Evolutionary conservation across 2,329 filamentous ascomycete species (phyloP).

Genomic region (Aspergillus bombycis): DNA sequence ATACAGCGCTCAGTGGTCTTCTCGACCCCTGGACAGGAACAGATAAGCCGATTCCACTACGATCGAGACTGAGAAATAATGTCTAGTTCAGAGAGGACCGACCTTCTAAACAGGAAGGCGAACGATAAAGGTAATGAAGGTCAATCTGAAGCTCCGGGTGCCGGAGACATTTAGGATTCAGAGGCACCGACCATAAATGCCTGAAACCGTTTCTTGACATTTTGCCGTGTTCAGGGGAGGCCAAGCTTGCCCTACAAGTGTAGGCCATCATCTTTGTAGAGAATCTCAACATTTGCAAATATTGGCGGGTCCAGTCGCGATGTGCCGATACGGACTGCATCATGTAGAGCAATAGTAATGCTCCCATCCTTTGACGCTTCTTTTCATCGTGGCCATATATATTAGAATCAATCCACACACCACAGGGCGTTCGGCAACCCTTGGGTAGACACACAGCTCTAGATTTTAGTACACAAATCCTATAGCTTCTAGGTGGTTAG

Average conservation of each 20-base stretch:
- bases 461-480: not conserved
- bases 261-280: not conserved
- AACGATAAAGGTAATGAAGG: not conserved
- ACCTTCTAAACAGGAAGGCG: not conserved
- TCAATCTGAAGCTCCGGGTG: not conserved
- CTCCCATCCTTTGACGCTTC: not conserved
- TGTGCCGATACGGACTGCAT: not conserved
- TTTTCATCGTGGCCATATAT: not conserved
- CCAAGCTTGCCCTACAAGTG: not conserved
- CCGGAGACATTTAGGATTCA: not conserved
- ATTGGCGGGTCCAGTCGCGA: not conserved
- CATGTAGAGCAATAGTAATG: not conserved
- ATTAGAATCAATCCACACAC: not conserved
- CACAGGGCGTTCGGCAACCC: not conserved
- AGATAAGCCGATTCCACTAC: not conserved
- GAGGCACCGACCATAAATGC: not conserved
- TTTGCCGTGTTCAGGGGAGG: not conserved
- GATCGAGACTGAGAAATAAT: not conserved
- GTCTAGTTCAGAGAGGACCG: not conserved
- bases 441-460: slow-evolving; percentile 1
- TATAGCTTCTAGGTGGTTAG: not conserved
- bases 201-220: not conserved
- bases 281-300: not conserved
- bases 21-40: not conserved
- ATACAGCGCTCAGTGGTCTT: not conserved